These are phyloP conservation scores for Calocybe cyanea DNA, from an alignment of 768 basidiomycete genomes.

Conservation along the genomic window DNA sequence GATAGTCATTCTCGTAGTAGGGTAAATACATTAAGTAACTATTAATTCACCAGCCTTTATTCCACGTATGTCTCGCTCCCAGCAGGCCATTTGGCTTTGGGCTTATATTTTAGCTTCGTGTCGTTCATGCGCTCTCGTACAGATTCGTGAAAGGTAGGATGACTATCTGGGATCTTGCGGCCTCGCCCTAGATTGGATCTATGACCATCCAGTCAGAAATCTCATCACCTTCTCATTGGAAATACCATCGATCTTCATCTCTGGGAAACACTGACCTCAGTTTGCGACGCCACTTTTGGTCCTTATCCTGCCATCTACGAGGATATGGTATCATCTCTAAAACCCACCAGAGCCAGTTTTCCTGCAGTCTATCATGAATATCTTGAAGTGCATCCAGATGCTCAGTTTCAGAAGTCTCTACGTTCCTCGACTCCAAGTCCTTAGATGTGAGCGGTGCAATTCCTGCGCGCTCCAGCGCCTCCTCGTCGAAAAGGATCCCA, in stretches of 20 bases:
- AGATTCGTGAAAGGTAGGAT: constrained; percentile 59
- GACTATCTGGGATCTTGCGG: constrained; percentile 38
- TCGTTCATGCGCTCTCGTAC: constrained; percentile 58
- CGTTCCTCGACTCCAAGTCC: constrained; percentile 7
- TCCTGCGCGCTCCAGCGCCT: constrained; percentile 41
- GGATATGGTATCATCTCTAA: constrained; percentile 59
- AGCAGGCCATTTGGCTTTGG: constrained; percentile 47
- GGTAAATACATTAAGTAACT: neutral
- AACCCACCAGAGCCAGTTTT: constrained; percentile 58
- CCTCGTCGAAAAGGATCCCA: constrained; percentile 53
- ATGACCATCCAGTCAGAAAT: too few relatives aligned
- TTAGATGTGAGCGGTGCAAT: constrained; percentile 23
- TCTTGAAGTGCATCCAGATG: constrained; percentile 46
- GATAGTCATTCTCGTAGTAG: too few relatives aligned
- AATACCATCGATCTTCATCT: too few relatives aligned
- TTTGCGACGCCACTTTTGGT: constrained; percentile 49
- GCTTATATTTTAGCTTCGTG: constrained; percentile 48
- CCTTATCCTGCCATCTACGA: constrained; percentile 52
- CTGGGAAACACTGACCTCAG: constrained; percentile 64
- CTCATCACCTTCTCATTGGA: too few relatives aligned
- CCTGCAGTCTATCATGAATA: constrained; percentile 48
- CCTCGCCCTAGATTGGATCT: constrained; percentile 59
- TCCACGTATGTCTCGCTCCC: constrained; percentile 46
- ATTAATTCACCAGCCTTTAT: constrained; percentile 4
- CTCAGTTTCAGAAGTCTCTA: constrained; percentile 23